phyloP scores from a whole-genome alignment of 1,139 yeast species.

The Suhomyces bribrorum region DNA sequence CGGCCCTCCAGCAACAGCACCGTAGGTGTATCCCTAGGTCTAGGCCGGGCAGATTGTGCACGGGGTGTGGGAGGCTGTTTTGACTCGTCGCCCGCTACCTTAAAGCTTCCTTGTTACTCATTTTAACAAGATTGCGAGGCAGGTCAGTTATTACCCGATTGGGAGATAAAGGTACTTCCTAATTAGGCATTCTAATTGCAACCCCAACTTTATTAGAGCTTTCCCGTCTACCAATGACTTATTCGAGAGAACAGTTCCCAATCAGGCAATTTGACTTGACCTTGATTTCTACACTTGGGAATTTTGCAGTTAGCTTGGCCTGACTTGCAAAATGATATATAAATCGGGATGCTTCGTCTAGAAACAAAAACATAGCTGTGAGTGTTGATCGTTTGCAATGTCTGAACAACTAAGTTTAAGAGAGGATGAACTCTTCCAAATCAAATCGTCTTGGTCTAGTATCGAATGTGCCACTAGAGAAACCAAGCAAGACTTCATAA shows the following conservation, averaged over 20 bases:
- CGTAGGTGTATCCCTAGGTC: no score
- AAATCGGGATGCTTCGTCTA: conserved; percentile 8
- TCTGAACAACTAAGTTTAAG: conserved; percentile 11
- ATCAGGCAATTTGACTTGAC: conserved; percentile 8
- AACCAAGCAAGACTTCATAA: conserved; percentile 31
- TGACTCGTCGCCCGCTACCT: no score
- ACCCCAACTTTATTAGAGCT: not conserved
- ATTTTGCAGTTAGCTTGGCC: conserved; percentile 3
- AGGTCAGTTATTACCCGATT: conserved; percentile 10
- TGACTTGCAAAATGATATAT: conserved; percentile 5
- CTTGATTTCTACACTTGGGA: conserved; percentile 11
- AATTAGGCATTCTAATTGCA: conserved; percentile 16
- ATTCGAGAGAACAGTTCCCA: conserved; percentile 9
- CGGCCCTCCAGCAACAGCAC: no score
- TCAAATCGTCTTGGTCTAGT: conserved; percentile 37
- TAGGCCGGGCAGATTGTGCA: no score
- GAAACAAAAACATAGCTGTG: conserved; percentile 3
- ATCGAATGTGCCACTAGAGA: conserved; percentile 31
- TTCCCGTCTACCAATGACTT: conserved; percentile 1
- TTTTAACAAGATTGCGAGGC: no score
- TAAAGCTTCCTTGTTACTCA: no score
- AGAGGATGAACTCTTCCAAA: conserved; percentile 15
- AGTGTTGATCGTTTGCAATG: conserved; percentile 2
- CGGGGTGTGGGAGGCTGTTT: no score
- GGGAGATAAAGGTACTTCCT: conserved; percentile 17